Conservation (phyloP, 768 basidiomycete species). For the Suillus ampliporus region DNA sequence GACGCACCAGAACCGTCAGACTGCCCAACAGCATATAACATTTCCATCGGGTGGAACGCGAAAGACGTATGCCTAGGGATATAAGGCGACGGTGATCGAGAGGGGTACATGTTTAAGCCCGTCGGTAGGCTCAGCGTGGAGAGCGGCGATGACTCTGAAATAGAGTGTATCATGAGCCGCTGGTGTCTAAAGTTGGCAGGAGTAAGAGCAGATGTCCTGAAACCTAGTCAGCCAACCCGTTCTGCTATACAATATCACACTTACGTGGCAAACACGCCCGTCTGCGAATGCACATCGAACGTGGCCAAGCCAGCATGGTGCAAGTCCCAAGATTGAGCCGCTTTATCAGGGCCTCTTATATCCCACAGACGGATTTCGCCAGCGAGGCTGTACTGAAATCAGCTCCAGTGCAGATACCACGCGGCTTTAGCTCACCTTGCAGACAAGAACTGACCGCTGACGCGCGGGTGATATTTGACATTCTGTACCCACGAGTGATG, state of each 20-base stretch:
- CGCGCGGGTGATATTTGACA: conserved; percentile 80
- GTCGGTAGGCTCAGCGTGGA: conserved; percentile 58
- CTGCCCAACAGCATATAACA: conserved; percentile 78
- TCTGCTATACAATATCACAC: conserved; percentile 31
- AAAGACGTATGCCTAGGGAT: conserved; percentile 69
- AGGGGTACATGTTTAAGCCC: conserved; percentile 58
- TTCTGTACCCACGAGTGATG: conserved; percentile 93
- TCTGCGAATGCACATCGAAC: conserved; percentile 85
- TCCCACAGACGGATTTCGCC: conserved; percentile 95
- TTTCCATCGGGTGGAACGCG: conserved; percentile 85
- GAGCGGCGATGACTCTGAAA: conserved; percentile 44
- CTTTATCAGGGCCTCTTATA: conserved; percentile 64
- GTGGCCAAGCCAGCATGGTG: conserved; percentile 77
- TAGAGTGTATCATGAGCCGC: conserved; percentile 62
- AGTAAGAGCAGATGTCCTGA: conserved; percentile 64
- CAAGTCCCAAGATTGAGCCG: conserved; percentile 66
- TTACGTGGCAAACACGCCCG: conserved; percentile 86
- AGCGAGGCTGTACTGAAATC: conserved; percentile 61
- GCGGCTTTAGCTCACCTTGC: conserved; percentile 64
- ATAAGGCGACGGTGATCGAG: conserved; percentile 62
- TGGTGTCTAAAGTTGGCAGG: conserved; percentile 70
- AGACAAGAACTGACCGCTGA: conserved; percentile 75
- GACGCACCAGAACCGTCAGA: conserved; percentile 67
- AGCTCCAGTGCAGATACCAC: neutral
- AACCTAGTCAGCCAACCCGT: conserved; percentile 10